These are phyloP conservation scores for Termitomyces sp. DNA, from an alignment of 768 basidiomycete species.

Conservation along the genomic window DNA sequence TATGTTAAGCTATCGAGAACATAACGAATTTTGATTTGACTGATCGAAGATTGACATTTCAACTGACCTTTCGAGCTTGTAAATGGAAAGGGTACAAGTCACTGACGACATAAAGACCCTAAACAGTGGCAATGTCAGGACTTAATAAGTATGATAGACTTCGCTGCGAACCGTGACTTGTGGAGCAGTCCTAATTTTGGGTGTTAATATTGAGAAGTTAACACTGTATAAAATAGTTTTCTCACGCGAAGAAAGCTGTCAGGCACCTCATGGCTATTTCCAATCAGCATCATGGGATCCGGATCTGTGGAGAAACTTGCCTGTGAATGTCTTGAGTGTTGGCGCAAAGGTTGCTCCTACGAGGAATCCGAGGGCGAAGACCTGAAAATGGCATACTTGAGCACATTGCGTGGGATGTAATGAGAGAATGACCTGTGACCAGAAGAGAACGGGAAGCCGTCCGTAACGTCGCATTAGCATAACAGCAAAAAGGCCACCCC, in stretches of 20 bases:
- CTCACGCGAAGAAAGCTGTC: constrained; percentile 53
- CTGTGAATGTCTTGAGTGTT: constrained; percentile 46
- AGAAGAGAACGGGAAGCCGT: constrained; percentile 66
- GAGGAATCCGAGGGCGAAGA: constrained; percentile 55
- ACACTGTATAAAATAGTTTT: background rate
- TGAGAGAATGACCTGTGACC: constrained; percentile 51
- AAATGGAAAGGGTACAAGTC: constrained; percentile 69
- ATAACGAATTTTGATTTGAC: background rate
- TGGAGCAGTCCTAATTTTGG: constrained; percentile 25
- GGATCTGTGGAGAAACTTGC: constrained; percentile 18
- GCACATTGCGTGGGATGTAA: background rate
- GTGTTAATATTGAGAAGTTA: background rate
- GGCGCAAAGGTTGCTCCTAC: constrained; percentile 57
- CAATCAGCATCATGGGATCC: background rate
- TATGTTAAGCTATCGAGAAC: constrained; percentile 37
- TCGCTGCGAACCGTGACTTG: constrained; percentile 50
- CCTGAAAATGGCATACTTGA: constrained; percentile 23
- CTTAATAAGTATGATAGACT: background rate
- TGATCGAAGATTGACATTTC: constrained; percentile 19
- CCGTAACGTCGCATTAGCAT: constrained; percentile 63
- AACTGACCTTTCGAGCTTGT: constrained; percentile 57
- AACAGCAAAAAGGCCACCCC: constrained; percentile 60
- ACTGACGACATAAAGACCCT: constrained; percentile 60
- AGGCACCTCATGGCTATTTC: constrained; percentile 54
- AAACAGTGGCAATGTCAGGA: background rate